Evolutionary conservation across 2,329 filamentous ascomycete species (phyloP).

Genomic region (Nothophoma quercina): DNA sequence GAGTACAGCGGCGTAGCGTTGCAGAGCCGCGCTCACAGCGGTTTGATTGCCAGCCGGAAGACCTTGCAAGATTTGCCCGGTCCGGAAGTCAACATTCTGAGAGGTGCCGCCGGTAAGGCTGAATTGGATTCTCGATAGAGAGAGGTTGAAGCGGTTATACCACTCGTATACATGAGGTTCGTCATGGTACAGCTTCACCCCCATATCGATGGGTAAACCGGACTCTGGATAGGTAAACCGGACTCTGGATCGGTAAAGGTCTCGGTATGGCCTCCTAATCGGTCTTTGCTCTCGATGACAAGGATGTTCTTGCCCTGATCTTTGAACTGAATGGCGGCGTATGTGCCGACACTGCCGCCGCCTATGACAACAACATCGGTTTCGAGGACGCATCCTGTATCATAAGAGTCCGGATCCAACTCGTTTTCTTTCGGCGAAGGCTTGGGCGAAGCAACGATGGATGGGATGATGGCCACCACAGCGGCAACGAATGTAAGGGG

Average conservation of each 20-base stretch:
- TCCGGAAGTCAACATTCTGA: conserved; percentile 41
- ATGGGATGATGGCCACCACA: conserved; percentile 7
- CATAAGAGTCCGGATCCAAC: background rate
- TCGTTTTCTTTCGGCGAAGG: background rate
- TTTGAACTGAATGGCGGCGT: conserved; percentile 52
- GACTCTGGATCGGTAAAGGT: conserved; percentile 54
- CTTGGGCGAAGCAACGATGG: background rate
- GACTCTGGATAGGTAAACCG: conserved; percentile 51
- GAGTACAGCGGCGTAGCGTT: conserved; percentile 36
- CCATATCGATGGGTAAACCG: conserved; percentile 42
- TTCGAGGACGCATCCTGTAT: conserved; percentile 2
- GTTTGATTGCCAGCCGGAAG: conserved; percentile 7
- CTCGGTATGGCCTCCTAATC: conserved; percentile 59
- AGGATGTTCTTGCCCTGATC: conserved; percentile 49
- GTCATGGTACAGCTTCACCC: conserved; percentile 51
- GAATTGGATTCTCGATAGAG: background rate
- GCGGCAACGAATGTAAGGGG: background rate
- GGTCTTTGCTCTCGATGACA: conserved; percentile 46
- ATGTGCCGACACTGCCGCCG: conserved; percentile 52
- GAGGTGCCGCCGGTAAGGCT: background rate
- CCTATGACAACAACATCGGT: conserved; percentile 50
- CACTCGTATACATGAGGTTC: conserved; percentile 46
- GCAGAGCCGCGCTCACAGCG: conserved; percentile 16
- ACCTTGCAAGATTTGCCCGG: conserved; percentile 24
- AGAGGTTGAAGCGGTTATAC: conserved; percentile 27